A percentile compares a stretch with the other conserved stretches of the same genome.
Conservation (phyloP, 768 basidiomycete species). For the Tricholoma flavovirens region DNA sequence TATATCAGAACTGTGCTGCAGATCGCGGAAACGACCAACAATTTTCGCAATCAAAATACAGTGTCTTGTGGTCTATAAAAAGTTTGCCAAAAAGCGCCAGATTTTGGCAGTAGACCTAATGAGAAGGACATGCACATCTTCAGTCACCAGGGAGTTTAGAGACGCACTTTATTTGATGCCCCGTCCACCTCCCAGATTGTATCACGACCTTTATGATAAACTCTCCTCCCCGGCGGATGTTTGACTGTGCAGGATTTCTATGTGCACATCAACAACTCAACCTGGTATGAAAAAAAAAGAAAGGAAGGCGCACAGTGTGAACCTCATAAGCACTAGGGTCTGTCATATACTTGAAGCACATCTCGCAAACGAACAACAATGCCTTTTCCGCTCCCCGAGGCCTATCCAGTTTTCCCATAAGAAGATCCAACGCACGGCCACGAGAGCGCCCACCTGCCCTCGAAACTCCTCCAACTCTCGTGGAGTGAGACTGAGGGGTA, state of each 20-base stretch:
- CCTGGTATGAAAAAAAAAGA: not conserved
- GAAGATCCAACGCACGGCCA: conserved; percentile 67
- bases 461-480: conserved; percentile 45
- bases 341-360: conserved; percentile 96
- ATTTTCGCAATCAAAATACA: conserved; percentile 87
- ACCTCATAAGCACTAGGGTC: conserved; percentile 64
- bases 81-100: conserved; percentile 93
- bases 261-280: not conserved
- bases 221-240: conserved; percentile 82
- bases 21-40: conserved; percentile 40
- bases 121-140: conserved; percentile 1
- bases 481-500: conserved; percentile 17
- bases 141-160: not conserved
- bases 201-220: conserved; percentile 86
- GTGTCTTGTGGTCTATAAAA: conserved; percentile 97
- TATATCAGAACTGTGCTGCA: not conserved
- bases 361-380: conserved; percentile 88
- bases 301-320: conserved; percentile 46
- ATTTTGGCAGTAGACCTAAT: conserved; percentile 93
- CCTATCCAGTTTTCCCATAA: conserved; percentile 57
- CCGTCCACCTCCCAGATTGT: conserved; percentile 97
- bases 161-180: conserved; percentile 24
- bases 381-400: conserved; percentile 38
- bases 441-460: conserved; percentile 53
- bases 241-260: conserved; percentile 64